Base-by-base conservation (phyloP, 805 yeast genomes). In the Suhomyces kilbournensis region DNA sequence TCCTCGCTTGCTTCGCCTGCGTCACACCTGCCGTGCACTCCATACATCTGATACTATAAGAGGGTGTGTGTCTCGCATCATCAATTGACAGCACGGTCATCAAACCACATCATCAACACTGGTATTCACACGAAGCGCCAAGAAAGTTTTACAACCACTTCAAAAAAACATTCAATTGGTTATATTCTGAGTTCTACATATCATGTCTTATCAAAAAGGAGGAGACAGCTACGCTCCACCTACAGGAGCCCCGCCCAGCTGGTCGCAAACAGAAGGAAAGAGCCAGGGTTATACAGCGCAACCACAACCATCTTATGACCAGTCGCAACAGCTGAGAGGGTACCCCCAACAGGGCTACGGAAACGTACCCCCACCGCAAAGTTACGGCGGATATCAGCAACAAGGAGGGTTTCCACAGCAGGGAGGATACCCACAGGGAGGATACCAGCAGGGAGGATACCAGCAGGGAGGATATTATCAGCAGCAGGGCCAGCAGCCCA, bases 401-500 rank as follows among this genome's bases (percentile, higher is more conserved):
- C 60, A 58, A 1, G 60, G 63, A 4, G 44, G 45, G 7, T 42
- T 23, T 17, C 42, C 40, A 15, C 56, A 58, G 7, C 60, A 56
- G 40, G 56, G 58, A 7, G 54, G 56, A 43, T 56, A 53, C 19
- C 48, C 22, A 15, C 64, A 64, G 52, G 60, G 62, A 50, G 69
- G 68, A 10, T 62, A 62, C 52, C 62, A 63, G 25, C 66, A 65
- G 53, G 70, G 58, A 19, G 60, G 60, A 5, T 58, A 60, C 56
- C 51, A 53, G 22, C n/a, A 12, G 12, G 42, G 42, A 14, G 68
- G 69, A 9, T 45, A 45, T 28, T 71, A 72, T 59, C 66, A 70
- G 51, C 76, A 65, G 53, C 77, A 72, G 58, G 77, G 66, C 52
- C 78, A 74, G 56, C 78, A 73, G 56, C 77, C 76, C 49, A 66